Evolutionary conservation across 495 filamentous ascomycete genomes (phyloP).

Genomic region (Daldinia vernicosa): DNA sequence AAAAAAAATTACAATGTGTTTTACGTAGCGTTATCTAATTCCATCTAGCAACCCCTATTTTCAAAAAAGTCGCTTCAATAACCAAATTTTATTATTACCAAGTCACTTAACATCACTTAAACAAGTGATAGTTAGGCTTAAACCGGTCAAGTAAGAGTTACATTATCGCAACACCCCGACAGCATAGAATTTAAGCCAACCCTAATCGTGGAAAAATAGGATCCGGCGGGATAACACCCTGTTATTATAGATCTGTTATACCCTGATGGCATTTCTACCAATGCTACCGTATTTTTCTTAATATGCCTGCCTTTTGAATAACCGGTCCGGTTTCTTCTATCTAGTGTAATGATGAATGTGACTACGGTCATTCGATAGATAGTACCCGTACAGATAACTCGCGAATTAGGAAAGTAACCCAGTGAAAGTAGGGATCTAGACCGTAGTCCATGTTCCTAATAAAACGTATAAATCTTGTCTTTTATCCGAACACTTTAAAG

Average conservation of each 20-base stretch:
- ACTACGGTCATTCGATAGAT: constrained; percentile 9
- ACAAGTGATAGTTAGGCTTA: too few relatives aligned
- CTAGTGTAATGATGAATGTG: neutral
- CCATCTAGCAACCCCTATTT: too few relatives aligned
- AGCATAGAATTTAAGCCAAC: neutral
- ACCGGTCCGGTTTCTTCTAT: constrained; percentile 21
- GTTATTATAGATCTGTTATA: neutral
- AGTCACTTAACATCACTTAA: too few relatives aligned
- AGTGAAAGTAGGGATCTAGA: constrained; percentile 12
- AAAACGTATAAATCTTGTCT: constrained; percentile 11
- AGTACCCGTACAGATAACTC: neutral
- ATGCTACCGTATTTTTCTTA: neutral
- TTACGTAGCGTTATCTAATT: too few relatives aligned
- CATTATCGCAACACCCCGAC: neutral
- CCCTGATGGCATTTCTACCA: neutral
- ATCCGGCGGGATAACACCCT: constrained; percentile 27
- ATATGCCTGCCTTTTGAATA: constrained; percentile 24
- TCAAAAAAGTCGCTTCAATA: too few relatives aligned
- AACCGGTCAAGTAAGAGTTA: neutral
- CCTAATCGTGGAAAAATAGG: constrained; percentile 35
- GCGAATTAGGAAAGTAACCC: constrained; percentile 1
- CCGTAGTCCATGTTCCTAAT: neutral
- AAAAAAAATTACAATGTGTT: too few relatives aligned
- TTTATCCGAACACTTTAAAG: constrained; percentile 18
- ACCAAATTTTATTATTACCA: too few relatives aligned